A percentile compares a stretch with the other conserved stretches of the same genome.
Evolutionary conservation across 1,139 yeast genomes (phyloP).

Genomic region (Protomyces gravidus): DNA sequence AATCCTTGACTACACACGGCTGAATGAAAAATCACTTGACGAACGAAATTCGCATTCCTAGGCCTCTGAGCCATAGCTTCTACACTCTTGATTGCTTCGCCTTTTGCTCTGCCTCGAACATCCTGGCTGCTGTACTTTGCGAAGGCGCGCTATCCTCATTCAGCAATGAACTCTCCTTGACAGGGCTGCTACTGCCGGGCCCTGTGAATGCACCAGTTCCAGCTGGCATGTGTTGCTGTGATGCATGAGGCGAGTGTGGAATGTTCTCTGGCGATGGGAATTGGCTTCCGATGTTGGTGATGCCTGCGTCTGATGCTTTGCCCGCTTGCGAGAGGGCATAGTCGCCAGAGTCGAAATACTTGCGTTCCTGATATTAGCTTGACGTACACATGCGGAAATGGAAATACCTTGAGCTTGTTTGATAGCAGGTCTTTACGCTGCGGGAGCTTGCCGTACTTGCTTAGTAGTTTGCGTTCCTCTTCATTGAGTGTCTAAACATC

Average conservation of each 20-base stretch:
- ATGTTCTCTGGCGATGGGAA: slow-evolving; percentile 47
- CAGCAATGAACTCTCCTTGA: slow-evolving; percentile 35
- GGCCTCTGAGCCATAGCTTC: neutral
- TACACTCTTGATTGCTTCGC: neutral
- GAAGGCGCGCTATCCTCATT: slow-evolving; percentile 30
- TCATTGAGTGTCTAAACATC: slow-evolving; percentile 34
- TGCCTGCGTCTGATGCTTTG: slow-evolving; percentile 39
- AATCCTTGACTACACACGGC: neutral
- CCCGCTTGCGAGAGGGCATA: slow-evolving; percentile 86
- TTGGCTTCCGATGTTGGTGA: slow-evolving; percentile 43
- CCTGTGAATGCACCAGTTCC: slow-evolving; percentile 10
- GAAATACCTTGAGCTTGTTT: slow-evolving; percentile 49
- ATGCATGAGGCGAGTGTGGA: slow-evolving; percentile 38
- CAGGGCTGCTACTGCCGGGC: slow-evolving; percentile 33
- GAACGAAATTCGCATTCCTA: neutral
- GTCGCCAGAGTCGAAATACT: slow-evolving; percentile 95
- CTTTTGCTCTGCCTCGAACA: slow-evolving; percentile 14
- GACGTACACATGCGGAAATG: too few relatives aligned
- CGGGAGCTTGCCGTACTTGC: slow-evolving; percentile 84
- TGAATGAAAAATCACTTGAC: neutral
- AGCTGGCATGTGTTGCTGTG: slow-evolving; percentile 5
- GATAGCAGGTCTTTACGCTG: slow-evolving; percentile 76
- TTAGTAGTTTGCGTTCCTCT: slow-evolving; percentile 51
- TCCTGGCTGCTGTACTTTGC: slow-evolving; percentile 19
- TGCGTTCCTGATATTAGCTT: slow-evolving; percentile 84